Evolutionary conservation across 1,284 basidiomycete genomes (phyloP), one percentile per base, ranked within the genome.

Genomic region (Cutaneotrichosporon curvatum): DNA sequence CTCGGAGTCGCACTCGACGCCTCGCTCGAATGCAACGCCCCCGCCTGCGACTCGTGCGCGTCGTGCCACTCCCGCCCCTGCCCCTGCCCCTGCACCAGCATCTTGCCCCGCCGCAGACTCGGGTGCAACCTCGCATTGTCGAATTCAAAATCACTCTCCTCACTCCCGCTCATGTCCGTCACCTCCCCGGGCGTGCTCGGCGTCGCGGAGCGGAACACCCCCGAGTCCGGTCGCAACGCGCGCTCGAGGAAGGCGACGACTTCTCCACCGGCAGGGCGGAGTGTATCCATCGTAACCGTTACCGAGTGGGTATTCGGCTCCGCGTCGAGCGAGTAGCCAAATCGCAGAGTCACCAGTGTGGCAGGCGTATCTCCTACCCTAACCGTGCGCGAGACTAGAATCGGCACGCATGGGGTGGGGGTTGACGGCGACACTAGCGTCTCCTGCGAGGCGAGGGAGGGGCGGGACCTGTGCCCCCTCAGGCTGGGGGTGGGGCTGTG

Each of bases 151-250:
- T 63, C 61, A 35, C 53, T 55, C n/a, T 61, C 60, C 22, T 58
- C 58, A 10, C 53, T 53, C 19, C 56, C 59, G 39, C 53, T 55
- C 6, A 57, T 55, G 41, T 65, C 62, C 7, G 61, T 63, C 59
- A 61, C 53, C 9, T 52, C 56, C 9, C 14, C 53, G 53, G n/a
- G 50, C 48, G 11, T 50, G n/a, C 23, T 46, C 47, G 21, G 38
- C 18, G n/a, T n/a, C n/a, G n/a, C n/a, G n/a, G n/a, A n/a, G n/a
- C n/a, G n/a, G n/a, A n/a, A n/a, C n/a, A n/a, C n/a, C n/a, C n/a
- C n/a, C n/a, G n/a, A n/a, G n/a, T n/a, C n/a, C n/a, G n/a, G n/a
- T n/a, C n/a, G n/a, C n/a, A n/a, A n/a, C n/a, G n/a, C n/a, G n/a
- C n/a, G n/a, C n/a, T 60, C 51, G 19, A 60, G 37, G 40, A 58